Evolutionary conservation across 768 basidiomycete species (phyloP).

Genomic region (Collybiopsis confluens): DNA sequence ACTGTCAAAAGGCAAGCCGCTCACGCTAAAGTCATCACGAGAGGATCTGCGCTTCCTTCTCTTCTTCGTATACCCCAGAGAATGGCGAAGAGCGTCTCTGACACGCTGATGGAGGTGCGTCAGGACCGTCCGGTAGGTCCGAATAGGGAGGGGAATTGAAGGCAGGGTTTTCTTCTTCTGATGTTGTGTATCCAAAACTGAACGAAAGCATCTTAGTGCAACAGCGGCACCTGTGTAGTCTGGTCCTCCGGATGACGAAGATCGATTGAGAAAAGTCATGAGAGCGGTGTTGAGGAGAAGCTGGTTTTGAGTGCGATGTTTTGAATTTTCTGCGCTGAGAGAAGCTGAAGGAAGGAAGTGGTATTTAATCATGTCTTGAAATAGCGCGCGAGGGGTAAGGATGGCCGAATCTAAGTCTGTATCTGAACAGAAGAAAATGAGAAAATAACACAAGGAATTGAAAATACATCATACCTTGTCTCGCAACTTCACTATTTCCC

Average conservation of each 20-base stretch:
- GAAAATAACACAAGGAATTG: too few species aligned
- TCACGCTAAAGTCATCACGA: too few species aligned
- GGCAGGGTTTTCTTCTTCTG: background rate
- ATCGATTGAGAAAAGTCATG: background rate
- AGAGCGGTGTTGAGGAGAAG: conserved; percentile 1
- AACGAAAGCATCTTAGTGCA: background rate
- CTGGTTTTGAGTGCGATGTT: background rate
- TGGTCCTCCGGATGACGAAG: background rate
- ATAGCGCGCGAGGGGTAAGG: background rate
- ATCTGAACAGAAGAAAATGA: too few species aligned
- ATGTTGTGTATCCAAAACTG: too few species aligned
- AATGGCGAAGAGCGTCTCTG: background rate
- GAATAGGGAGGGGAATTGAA: background rate
- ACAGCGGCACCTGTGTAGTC: conserved; percentile 1
- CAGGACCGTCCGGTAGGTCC: background rate
- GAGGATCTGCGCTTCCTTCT: too few species aligned
- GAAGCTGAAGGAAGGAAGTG: background rate
- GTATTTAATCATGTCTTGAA: background rate
- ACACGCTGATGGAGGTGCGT: background rate
- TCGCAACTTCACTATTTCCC: too few species aligned
- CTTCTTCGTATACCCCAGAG: background rate
- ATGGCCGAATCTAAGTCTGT: background rate
- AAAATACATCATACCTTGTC: background rate
- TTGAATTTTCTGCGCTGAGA: background rate
- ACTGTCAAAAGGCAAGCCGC: too few species aligned